These are phyloP conservation scores for Trichoderma simmonsii DNA, from an alignment of 2,329 filamentous ascomycete species.

Conservation along the genomic window DNA sequence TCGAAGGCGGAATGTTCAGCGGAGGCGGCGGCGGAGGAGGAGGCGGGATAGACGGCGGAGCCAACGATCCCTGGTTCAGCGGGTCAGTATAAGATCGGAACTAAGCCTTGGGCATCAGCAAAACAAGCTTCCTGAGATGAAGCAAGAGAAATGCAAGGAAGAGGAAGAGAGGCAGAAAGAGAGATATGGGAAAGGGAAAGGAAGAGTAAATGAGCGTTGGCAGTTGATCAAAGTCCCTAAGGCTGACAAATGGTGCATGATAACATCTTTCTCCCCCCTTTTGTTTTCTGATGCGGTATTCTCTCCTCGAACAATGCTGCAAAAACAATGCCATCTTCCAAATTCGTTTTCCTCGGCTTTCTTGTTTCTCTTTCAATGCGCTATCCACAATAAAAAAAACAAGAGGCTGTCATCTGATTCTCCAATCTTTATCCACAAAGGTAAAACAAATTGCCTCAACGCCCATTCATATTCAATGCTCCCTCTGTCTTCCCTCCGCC, in stretches of 20 bases:
- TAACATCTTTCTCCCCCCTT: neutral
- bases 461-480: conserved; percentile 9
- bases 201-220: conserved; percentile 16
- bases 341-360: conserved; percentile 6
- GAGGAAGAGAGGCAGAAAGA: conserved; percentile 10
- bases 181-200: neutral
- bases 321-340: conserved; percentile 9
- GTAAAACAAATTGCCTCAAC: neutral
- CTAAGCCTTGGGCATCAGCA: conserved; percentile 34
- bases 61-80: conserved; percentile 48
- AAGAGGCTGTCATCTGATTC: neutral
- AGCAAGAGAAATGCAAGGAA: neutral
- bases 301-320: conserved; percentile 7
- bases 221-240: conserved; percentile 11
- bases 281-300: conserved; percentile 21
- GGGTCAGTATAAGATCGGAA: conserved; percentile 59
- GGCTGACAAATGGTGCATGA: conserved; percentile 24
- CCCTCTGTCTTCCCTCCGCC: conserved; percentile 6
- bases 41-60: conserved; percentile 57
- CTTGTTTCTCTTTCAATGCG: conserved; percentile 12
- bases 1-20: conserved; percentile 79
- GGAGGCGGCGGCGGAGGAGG: conserved; percentile 70
- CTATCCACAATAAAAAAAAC: conserved; percentile 11
- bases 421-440: conserved; percentile 13
- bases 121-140: neutral